Evolutionary conservation across 129 eudicot genomes (phyloP).

Genomic region (Kitagawia praeruptora): DNA sequence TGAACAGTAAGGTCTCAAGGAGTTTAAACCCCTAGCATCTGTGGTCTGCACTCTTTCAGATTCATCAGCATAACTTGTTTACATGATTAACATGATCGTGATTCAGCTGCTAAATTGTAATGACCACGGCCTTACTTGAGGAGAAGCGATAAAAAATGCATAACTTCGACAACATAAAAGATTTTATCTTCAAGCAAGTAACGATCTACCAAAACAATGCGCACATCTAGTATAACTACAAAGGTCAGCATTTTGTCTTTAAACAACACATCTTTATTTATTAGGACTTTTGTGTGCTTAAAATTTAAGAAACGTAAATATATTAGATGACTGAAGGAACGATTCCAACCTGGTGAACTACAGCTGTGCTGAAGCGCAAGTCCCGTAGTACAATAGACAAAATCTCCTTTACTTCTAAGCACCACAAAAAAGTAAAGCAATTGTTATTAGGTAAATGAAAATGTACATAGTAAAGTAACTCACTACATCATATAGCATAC

Average conservation of each 20-base stretch:
- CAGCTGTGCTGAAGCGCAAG: slow-evolving; percentile 77
- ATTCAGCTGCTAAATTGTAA: background rate
- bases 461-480: background rate
- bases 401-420: slow-evolving; percentile 70
- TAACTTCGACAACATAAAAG: background rate
- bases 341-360: slow-evolving; percentile 77
- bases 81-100: background rate
- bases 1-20: background rate
- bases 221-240: background rate
- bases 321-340: background rate
- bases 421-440: background rate
- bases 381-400: slow-evolving; percentile 74
- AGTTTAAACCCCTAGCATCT: background rate
- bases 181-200: background rate
- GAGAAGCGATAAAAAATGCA: background rate
- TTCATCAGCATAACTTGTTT: background rate
- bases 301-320: background rate
- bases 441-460: background rate
- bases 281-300: background rate
- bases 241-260: background rate
- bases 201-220: background rate
- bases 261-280: background rate
- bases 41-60: background rate
- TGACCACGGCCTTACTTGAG: background rate
- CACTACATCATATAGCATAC: background rate